These are phyloP conservation scores for Chalciporus sphaerocephalus DNA, from an alignment of 768 basidiomycete genomes.

Conservation along the genomic window DNA sequence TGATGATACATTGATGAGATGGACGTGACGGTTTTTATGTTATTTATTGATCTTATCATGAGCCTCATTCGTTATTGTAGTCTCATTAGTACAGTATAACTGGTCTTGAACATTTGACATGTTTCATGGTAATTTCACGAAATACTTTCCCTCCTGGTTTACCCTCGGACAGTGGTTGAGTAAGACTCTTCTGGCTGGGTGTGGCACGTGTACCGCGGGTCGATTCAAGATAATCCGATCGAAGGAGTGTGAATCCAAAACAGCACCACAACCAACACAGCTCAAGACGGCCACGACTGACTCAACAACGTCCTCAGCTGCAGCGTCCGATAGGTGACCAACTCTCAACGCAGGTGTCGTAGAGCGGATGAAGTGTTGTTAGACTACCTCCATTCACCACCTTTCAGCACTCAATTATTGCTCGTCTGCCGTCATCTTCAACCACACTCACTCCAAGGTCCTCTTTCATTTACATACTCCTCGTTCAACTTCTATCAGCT, in stretches of 20 bases:
- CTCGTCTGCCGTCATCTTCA: neutral
- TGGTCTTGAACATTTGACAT: neutral
- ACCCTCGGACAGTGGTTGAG: neutral
- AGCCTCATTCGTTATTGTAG: neutral
- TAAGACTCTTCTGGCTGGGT: neutral
- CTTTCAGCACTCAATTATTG: neutral
- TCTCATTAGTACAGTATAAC: no score
- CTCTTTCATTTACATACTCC: neutral
- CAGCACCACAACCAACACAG: neutral
- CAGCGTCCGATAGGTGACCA: neutral
- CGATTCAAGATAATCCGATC: slow-evolving; percentile 23
- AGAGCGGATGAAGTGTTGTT: neutral
- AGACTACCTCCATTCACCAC: neutral
- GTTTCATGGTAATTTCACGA: no score
- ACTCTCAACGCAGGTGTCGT: neutral
- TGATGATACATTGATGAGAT: slow-evolving; percentile 15
- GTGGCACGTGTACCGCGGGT: slow-evolving; percentile 15
- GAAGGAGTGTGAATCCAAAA: slow-evolving; percentile 15
- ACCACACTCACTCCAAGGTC: neutral
- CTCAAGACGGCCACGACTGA: neutral
- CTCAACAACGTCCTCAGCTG: neutral
- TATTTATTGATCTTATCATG: slow-evolving; percentile 10
- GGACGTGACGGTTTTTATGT: slow-evolving; percentile 12
- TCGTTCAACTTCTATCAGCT: neutral
- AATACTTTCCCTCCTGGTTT: no score